Evolutionary conservation across 257 asterid species (phyloP).

Genomic region (Echium plantagineum): DNA sequence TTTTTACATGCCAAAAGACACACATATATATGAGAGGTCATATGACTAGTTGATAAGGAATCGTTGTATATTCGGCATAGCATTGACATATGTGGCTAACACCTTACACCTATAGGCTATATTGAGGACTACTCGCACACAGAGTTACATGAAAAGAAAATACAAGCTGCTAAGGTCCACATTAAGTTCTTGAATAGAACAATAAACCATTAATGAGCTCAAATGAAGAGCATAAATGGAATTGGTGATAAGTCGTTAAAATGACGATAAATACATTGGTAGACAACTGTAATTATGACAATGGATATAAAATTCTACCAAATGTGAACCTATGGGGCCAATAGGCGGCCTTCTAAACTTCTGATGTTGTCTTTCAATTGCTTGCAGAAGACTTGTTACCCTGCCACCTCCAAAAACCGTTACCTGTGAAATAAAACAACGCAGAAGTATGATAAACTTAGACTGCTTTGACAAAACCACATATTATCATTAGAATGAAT

Average conservation of each 20-base stretch:
- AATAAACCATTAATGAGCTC: neutral
- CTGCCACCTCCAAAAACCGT: slow-evolving; percentile 85
- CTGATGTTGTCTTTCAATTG: slow-evolving; percentile 57
- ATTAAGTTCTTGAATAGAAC: neutral
- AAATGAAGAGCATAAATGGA: neutral
- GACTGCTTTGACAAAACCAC: too few relatives aligned
- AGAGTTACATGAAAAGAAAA: neutral
- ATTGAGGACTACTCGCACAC: neutral
- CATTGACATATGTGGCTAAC: neutral
- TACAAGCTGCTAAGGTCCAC: neutral
- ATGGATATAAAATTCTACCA: slow-evolving; percentile 39
- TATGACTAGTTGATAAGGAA: neutral
- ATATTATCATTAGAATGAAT: too few relatives aligned
- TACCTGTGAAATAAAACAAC: slow-evolving; percentile 36
- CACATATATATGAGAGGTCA: neutral
- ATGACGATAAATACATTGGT: neutral
- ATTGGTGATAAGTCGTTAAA: neutral
- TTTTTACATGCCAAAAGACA: too few relatives aligned
- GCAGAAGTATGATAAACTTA: slow-evolving; percentile 1
- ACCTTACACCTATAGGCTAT: too few relatives aligned
- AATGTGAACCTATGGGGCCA: slow-evolving; percentile 92
- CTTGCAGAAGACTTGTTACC: slow-evolving; percentile 58
- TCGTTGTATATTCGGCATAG: neutral
- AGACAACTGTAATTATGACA: neutral
- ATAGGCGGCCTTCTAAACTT: slow-evolving; percentile 72